phyloP scores from a whole-genome alignment of 139 green algal genomes.

The Pseudopediastrum boryanum region DNA sequence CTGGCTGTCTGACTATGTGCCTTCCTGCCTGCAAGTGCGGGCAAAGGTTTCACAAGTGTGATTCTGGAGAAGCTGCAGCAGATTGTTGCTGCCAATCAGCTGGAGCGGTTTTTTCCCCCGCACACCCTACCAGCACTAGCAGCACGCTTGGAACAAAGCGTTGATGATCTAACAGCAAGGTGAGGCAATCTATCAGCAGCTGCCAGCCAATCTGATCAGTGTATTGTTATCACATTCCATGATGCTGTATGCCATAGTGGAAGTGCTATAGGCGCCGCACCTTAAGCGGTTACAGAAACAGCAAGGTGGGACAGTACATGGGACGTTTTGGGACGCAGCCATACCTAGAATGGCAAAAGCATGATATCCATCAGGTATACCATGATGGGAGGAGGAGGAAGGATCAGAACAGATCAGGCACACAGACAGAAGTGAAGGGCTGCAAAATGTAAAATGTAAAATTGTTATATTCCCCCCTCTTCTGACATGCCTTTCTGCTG shows the following conservation, averaged over 20 bases:
- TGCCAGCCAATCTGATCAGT: no score
- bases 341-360: background rate
- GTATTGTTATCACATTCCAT: no score
- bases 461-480: background rate
- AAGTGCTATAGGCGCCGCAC: no score
- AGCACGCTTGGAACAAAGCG: slow-evolving; percentile 8
- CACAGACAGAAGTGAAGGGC: background rate
- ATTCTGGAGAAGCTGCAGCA: slow-evolving; percentile 1
- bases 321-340: background rate
- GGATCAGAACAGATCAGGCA: background rate
- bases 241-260: no score
- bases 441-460: background rate
- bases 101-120: slow-evolving; percentile 38
- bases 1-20: no score
- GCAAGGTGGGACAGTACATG: background rate
- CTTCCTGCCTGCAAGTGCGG: no score
- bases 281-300: no score
- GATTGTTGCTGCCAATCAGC: slow-evolving; percentile 17
- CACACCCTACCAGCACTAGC: slow-evolving; percentile 22
- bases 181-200: no score
- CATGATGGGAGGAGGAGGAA: no score
- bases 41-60: no score
- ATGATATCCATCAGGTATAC: no score
- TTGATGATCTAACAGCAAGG: no score
- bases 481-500: background rate